phyloP scores from a whole-genome alignment of 345 rosid species.

The Arabis alpina region DNA sequence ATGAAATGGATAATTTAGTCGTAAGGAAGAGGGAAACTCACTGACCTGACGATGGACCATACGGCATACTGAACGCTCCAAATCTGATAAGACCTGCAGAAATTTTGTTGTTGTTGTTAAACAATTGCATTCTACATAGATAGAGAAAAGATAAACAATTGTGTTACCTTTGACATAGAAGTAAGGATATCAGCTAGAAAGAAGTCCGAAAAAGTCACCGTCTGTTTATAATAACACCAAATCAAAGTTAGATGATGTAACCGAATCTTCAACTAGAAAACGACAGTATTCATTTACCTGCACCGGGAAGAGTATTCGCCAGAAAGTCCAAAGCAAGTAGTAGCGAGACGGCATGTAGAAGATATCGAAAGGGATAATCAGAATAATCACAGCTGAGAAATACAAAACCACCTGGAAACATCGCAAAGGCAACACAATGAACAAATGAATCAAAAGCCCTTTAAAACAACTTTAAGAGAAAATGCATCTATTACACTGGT shows the following conservation, averaged over 20 bases:
- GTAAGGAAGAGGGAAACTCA: slow-evolving; percentile 21
- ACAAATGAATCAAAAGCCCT: slow-evolving; percentile 16
- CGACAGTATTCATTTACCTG: slow-evolving; percentile 49
- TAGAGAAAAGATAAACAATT: neutral
- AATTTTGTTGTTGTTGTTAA: neutral
- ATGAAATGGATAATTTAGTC: slow-evolving; percentile 13
- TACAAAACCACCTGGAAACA: slow-evolving; percentile 80
- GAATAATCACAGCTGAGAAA: slow-evolving; percentile 60
- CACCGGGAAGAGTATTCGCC: slow-evolving; percentile 86
- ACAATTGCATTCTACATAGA: slow-evolving; percentile 16
- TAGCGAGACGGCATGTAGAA: slow-evolving; percentile 82
- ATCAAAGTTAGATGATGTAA: slow-evolving; percentile 12
- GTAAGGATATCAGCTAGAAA: slow-evolving; percentile 93
- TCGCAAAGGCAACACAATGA: slow-evolving; percentile 4
- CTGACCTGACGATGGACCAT: slow-evolving; percentile 95
- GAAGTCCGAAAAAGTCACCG: slow-evolving; percentile 87
- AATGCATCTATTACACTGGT: slow-evolving; percentile 99
- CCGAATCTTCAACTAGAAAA: neutral
- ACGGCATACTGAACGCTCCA: slow-evolving; percentile 94
- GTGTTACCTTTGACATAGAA: slow-evolving; percentile 87
- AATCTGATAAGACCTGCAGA: slow-evolving; percentile 87
- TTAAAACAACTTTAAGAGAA: slow-evolving; percentile 41
- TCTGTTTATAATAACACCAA: slow-evolving; percentile 49
- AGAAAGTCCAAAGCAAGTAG: slow-evolving; percentile 81
- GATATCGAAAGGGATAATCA: slow-evolving; percentile 87